Evolutionary conservation across 2,329 filamentous ascomycete species (phyloP), one percentile per base, ranked within the genome.

Genomic region (Aureobasidium pullulans): DNA sequence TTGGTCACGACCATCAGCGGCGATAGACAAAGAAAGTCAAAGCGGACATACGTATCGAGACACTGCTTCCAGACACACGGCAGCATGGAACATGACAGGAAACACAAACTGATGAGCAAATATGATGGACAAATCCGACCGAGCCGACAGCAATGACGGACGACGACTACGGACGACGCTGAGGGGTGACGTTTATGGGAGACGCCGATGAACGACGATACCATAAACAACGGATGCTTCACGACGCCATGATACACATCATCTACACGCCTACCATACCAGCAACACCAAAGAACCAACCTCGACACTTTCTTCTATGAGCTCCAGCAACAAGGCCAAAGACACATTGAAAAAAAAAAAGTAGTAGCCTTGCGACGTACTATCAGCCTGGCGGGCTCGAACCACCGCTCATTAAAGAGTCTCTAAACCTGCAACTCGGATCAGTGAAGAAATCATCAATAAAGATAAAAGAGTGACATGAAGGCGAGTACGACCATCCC

Each of bases 341-440:
- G 29, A 56, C 52, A 29, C 29, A 46, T 44, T 19, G 52, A 37
- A 56, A 56, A 56, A 46, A n/a, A 56, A 29, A 44, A 43, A 3
- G 32, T 32, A n/a, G 44, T 23, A 47, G 44, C 32, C 44, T 47
- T 13, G 31, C 44, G 44, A 32, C 44, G 32, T 47, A 47, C 44
- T 29, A 47, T 32, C 44, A 47, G 44, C 44, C n/a, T 23, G 23
- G 28, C 23, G 46, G 46, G 11, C 34, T 36, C 46, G 16, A 36
- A 49, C 46, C 46, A 36, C 46, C 34, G 19, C 48, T 50, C 48
- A 39, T 23, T 23, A 23, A 23, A 34, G 23, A 46, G 46, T 16
- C 11, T 4, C 11, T n/a, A 50, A 3, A 37, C 16, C 19, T 28
- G 23, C 19, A 8, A 50, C 48, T 39, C 48, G 29, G 9, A 50